These are phyloP conservation scores for Dryadomyces quercivorus DNA, from an alignment of 2,329 filamentous ascomycete genomes.

Conservation along the genomic window DNA sequence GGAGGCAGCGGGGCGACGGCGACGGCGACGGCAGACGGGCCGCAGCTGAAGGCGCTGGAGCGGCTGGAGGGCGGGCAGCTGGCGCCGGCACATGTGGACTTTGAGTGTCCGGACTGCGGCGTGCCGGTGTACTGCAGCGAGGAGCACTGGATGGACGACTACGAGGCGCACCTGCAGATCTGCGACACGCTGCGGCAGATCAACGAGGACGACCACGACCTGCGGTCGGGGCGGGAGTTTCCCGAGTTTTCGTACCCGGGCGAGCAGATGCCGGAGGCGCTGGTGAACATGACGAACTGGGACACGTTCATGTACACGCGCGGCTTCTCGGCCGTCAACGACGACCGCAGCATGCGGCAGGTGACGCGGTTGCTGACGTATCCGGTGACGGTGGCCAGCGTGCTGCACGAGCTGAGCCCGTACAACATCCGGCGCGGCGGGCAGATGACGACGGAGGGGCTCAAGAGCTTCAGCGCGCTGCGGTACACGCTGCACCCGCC, in stretches of 20 bases:
- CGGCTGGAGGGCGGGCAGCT: conserved; percentile 31
- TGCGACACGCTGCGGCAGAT: conserved; percentile 86
- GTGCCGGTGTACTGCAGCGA: conserved; percentile 89
- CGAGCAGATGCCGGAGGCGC: conserved; percentile 78
- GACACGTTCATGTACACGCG: conserved; percentile 92
- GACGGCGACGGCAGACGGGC: background rate
- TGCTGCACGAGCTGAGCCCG: conserved; percentile 88
- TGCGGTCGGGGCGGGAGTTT: conserved; percentile 82
- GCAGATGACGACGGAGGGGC: conserved; percentile 71
- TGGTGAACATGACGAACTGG: conserved; percentile 98
- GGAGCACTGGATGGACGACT: conserved; percentile 92
- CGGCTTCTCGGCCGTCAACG: conserved; percentile 82
- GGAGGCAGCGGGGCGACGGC: conserved; percentile 21
- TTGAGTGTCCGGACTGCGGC: conserved; percentile 94
- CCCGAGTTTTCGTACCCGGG: conserved; percentile 88
- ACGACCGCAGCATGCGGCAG: conserved; percentile 82
- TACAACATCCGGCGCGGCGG: conserved; percentile 68
- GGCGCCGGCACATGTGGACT: conserved; percentile 72
- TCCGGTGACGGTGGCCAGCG: conserved; percentile 79
- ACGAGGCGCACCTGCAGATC: conserved; percentile 81
- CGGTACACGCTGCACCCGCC: conserved; percentile 91
- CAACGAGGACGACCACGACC: conserved; percentile 95
- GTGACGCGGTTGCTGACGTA: conserved; percentile 90
- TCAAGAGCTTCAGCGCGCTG: conserved; percentile 87
- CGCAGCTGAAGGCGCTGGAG: conserved; percentile 10